A percentile compares a stretch with the other conserved stretches of the same genome.
These are phyloP conservation scores for Trametes maxima DNA, from an alignment of 768 basidiomycete species.

Conservation along the genomic window DNA sequence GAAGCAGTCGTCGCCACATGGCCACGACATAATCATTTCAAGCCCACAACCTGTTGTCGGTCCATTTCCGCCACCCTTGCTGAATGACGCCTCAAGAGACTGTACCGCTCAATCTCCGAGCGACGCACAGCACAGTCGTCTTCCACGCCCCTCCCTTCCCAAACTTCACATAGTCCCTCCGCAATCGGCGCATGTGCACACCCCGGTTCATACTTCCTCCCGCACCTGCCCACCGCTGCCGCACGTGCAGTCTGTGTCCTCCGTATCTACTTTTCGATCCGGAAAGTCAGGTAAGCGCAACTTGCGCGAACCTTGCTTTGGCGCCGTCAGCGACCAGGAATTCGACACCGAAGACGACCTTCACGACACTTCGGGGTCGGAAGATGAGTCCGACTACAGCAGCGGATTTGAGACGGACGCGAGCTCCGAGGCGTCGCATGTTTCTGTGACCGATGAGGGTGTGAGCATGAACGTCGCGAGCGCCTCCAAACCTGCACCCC, in stretches of 20 bases:
- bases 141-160: constrained; percentile 1
- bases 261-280: constrained; percentile 3
- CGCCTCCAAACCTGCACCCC: neutral
- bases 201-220: constrained; percentile 11
- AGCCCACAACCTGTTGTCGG: constrained; percentile 1
- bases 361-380: constrained; percentile 8
- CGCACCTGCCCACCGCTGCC: neutral
- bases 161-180: constrained; percentile 14
- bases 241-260: constrained; percentile 7
- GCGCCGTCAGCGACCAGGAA: constrained; percentile 2
- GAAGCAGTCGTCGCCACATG: neutral
- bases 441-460: constrained; percentile 3
- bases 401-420: constrained; percentile 3
- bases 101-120: constrained; percentile 1
- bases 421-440: constrained; percentile 11
- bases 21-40: neutral
- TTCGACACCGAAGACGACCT: constrained; percentile 16
- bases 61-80: constrained; percentile 4
- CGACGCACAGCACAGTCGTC: neutral
- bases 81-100: neutral
- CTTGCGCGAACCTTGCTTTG: neutral
- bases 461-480: neutral
- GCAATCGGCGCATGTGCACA: constrained; percentile 3
- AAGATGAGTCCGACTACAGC: constrained; percentile 21
- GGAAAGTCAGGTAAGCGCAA: neutral